Evolutionary conservation across 2,329 filamentous ascomycete species (phyloP).

Genomic region (Ophidiomyces ophidiicola): DNA sequence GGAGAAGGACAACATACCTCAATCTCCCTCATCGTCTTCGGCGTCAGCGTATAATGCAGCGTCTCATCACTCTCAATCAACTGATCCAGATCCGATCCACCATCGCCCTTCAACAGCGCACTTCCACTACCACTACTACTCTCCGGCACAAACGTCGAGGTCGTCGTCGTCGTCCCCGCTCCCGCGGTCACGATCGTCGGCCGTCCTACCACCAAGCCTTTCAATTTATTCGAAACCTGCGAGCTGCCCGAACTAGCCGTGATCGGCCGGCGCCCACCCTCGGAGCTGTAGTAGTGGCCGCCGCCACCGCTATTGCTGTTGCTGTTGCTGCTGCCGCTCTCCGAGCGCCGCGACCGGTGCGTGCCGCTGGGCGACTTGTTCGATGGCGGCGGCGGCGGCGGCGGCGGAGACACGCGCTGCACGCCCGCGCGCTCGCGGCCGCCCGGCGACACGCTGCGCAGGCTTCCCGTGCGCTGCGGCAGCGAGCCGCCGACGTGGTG

Average conservation of each 20-base stretch:
- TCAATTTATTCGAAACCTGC: constrained; percentile 32
- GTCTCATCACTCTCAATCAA: constrained; percentile 73
- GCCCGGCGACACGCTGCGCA: too few species aligned
- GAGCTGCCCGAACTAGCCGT: constrained; percentile 32
- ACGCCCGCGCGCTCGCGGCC: constrained; percentile 31
- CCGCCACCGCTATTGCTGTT: constrained; percentile 18
- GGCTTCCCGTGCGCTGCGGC: too few species aligned
- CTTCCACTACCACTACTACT: too few species aligned
- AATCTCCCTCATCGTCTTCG: constrained; percentile 64
- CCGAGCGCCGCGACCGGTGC: constrained; percentile 27
- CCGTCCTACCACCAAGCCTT: constrained; percentile 30
- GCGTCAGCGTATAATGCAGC: constrained; percentile 69
- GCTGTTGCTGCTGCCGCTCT: constrained; percentile 21
- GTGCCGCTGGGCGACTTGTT: constrained; percentile 21
- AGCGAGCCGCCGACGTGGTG: too few species aligned
- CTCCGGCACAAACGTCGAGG: too few species aligned
- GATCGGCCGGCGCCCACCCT: constrained; percentile 29
- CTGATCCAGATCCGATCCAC: constrained; percentile 61
- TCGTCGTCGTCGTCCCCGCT: too few species aligned
- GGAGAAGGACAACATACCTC: constrained; percentile 41
- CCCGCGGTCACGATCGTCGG: constrained; percentile 16
- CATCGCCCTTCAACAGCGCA: constrained; percentile 37
- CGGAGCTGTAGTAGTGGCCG: constrained; percentile 26
- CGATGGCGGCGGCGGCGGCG: constrained; percentile 23
- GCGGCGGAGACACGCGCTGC: constrained; percentile 28